Evolutionary conservation across 2,329 filamentous ascomycete genomes (phyloP).

Genomic region (Pezicula rhizophila): DNA sequence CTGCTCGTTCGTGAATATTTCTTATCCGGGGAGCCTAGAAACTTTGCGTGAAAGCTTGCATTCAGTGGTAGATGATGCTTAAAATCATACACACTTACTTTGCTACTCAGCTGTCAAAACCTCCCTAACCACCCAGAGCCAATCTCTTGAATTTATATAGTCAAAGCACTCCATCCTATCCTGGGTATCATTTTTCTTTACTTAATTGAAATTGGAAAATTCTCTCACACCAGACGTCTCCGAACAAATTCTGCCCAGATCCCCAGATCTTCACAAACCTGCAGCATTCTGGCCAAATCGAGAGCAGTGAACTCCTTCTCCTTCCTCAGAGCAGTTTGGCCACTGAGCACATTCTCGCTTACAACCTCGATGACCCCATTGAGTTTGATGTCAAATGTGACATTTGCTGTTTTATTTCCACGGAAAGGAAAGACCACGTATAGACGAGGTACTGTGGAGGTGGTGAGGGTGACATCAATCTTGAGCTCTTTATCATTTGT

Average conservation of each 20-base stretch:
- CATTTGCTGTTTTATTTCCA: slow-evolving; percentile 19
- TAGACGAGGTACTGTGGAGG: slow-evolving; percentile 22
- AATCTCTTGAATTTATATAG: too few relatives aligned
- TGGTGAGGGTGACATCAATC: slow-evolving; percentile 24
- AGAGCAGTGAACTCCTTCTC: slow-evolving; percentile 18
- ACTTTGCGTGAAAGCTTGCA: too few relatives aligned
- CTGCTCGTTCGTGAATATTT: too few relatives aligned
- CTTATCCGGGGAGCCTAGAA: too few relatives aligned
- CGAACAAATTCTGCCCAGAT: slow-evolving; percentile 46
- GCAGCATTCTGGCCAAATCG: slow-evolving; percentile 37
- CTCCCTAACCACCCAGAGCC: too few relatives aligned
- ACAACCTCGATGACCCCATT: slow-evolving; percentile 25
- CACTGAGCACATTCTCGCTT: slow-evolving; percentile 22
- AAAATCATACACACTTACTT: too few relatives aligned
- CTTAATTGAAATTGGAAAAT: too few relatives aligned
- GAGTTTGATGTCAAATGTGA: slow-evolving; percentile 24
- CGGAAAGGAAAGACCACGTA: slow-evolving; percentile 22
- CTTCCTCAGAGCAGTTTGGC: slow-evolving; percentile 6
- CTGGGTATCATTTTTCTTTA: too few relatives aligned
- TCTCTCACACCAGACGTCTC: slow-evolving; percentile 17
- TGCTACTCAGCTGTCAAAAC: too few relatives aligned
- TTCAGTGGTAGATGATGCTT: too few relatives aligned
- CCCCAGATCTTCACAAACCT: slow-evolving; percentile 40
- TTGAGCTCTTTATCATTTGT: slow-evolving; percentile 6
- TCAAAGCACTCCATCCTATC: too few relatives aligned